Conservation (phyloP, 257 asterid species). For the Ehretia macrophylla region DNA sequence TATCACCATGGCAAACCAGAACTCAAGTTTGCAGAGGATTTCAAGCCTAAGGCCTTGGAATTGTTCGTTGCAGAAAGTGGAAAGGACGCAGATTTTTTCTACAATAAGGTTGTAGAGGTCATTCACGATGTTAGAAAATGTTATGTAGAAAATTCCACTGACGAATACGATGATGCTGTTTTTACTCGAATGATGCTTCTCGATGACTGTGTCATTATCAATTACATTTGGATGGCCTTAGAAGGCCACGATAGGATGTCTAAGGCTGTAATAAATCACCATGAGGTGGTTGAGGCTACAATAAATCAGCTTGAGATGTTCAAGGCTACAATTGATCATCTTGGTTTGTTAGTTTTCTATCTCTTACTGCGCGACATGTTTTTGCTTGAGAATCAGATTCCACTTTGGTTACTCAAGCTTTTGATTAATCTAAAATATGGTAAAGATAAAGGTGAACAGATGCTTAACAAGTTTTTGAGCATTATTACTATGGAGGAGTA, state of each 20-base stretch:
- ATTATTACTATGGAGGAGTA: too few relatives aligned
- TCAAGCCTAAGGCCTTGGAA: neutral
- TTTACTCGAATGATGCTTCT: slow-evolving; percentile 24
- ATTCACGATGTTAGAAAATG: slow-evolving; percentile 10
- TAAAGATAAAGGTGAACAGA: neutral
- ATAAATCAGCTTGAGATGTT: neutral
- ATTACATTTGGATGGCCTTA: too few relatives aligned
- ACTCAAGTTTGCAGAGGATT: neutral
- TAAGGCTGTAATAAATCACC: neutral
- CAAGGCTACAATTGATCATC: neutral
- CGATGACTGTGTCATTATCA: slow-evolving; percentile 5
- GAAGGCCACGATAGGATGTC: too few relatives aligned
- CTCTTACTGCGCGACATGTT: slow-evolving; percentile 5
- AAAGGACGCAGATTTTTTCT: neutral
- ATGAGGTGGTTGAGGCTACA: neutral
- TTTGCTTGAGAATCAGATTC: slow-evolving; percentile 31
- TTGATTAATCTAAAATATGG: neutral
- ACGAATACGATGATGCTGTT: neutral
- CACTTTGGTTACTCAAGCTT: slow-evolving; percentile 7
- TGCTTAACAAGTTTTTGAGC: neutral
- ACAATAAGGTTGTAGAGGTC: slow-evolving; percentile 3
- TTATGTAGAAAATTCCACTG: slow-evolving; percentile 5
- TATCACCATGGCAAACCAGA: slow-evolving; percentile 22
- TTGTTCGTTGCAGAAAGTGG: neutral
- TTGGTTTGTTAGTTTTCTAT: neutral